Conservation (phyloP, 2,329 filamentous ascomycete species). For the Hypoxylon sp. region DNA sequence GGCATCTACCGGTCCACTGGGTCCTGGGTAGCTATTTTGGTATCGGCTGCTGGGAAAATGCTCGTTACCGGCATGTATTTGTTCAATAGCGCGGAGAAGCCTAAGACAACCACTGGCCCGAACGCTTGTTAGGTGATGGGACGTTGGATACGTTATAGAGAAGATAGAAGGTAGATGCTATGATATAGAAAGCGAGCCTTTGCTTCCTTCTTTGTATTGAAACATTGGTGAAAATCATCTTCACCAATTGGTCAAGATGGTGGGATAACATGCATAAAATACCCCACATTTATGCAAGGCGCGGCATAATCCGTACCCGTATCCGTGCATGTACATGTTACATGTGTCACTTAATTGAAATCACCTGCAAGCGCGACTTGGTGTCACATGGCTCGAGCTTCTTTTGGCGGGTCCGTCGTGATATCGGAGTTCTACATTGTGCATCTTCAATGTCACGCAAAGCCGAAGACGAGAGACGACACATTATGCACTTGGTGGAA, state of each 20-base stretch:
- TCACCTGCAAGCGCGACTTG: conserved; percentile 47
- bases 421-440: conserved; percentile 19
- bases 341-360: conserved; percentile 37
- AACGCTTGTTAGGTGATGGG: conserved; percentile 36
- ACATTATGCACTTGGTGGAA: conserved; percentile 6
- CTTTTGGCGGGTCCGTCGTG: conserved; percentile 38
- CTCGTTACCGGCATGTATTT: conserved; percentile 62
- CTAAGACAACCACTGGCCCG: conserved; percentile 41
- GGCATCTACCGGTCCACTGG: conserved; percentile 62
- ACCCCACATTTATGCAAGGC: conserved; percentile 1
- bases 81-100: conserved; percentile 59
- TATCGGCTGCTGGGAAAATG: conserved; percentile 63
- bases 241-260: no score
- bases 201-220: conserved; percentile 3
- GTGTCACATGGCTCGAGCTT: conserved; percentile 39
- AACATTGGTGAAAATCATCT: background rate
- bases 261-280: background rate
- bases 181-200: conserved; percentile 20
- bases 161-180: background rate
- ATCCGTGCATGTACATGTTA: no score
- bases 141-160: conserved; percentile 16
- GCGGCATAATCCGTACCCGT: conserved; percentile 5
- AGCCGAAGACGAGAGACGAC: conserved; percentile 22
- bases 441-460: conserved; percentile 6
- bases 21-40: conserved; percentile 60